Evolutionary conservation across 1,139 yeast genomes (phyloP), one percentile per base, ranked within the genome.

Genomic region (Scheffersomyces titani): DNA sequence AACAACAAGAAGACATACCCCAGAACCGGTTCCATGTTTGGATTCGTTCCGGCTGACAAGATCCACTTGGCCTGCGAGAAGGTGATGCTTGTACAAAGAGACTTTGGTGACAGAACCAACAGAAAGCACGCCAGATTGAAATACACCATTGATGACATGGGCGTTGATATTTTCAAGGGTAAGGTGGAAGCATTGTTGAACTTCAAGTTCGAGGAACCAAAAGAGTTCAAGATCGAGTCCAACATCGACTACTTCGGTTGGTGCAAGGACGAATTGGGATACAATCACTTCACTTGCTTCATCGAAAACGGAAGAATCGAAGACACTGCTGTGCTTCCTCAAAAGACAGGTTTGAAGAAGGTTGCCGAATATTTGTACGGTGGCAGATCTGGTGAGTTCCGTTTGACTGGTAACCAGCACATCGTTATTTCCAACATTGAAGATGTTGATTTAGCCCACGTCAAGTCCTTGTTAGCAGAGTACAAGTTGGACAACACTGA

Each of bases 111-210:
- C 74, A 90, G 99, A 80, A 85, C 87, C 70, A 92, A 94, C 81
- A 90, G 99, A 83, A 94, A 94, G 77, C 98, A 94, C 69, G 98
- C 98, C 51, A 89, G 99, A 78, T 87, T 94, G 79, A 94, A 94
- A 87, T 94, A 94, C 76, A 94, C 98, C 48, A 86, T 94, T 67
- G 98, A 94, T 74, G 96, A 90, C 68, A 77, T 93, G 83, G 94
- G 96, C 18, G 89, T 90, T 60, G 97, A 90, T 6, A 90, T 81
- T 44, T 94, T 87, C 84, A 88, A 88, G 70, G 71, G 77, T 50
- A 89, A 88, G 74, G 94, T 90, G 59, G 98, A 94, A 77, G 93
- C 90, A 66, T 80, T 86, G 59, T 84, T 90, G 77, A 98, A 96
- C 44, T 84, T 82, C 74, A 80, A 83, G 69, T 90, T 94, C 64